A percentile compares a stretch with the other conserved stretches of the same genome.
phyloP scores from a whole-genome alignment of 169 alveolate genomes.

The Plasmodium cynomolgi region DNA sequence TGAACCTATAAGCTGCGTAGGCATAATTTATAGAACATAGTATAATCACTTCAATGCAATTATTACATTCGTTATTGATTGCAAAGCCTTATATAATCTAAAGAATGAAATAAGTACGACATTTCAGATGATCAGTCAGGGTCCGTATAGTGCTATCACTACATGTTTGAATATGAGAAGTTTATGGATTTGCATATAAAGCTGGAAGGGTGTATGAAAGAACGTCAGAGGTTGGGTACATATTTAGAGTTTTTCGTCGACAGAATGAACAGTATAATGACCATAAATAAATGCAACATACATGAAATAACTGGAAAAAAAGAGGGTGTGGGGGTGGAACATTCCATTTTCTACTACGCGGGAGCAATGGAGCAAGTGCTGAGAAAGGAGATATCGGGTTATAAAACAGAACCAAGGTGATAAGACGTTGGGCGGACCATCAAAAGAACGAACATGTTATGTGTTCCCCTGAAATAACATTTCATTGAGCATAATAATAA shows the following conservation, averaged over 20 bases:
- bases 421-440: not conserved
- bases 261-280: not conserved
- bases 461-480: not conserved
- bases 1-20: not conserved
- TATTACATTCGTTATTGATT: slow-evolving; percentile 12
- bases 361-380: not conserved
- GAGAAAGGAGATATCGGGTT: not conserved
- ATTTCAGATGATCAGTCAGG: not conserved
- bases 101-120: slow-evolving; percentile 2
- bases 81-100: slow-evolving; percentile 22
- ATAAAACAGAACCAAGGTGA: not conserved
- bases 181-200: slow-evolving; percentile 1
- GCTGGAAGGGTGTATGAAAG: slow-evolving; percentile 10
- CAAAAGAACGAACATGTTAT: too few relatives aligned
- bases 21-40: not conserved
- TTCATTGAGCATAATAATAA: not conserved
- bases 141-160: slow-evolving; percentile 2
- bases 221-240: not conserved
- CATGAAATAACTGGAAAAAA: not conserved
- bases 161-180: slow-evolving; percentile 12
- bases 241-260: not conserved
- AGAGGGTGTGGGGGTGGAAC: not conserved
- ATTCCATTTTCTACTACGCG: not conserved
- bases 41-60: not conserved
- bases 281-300: not conserved